A percentile compares a stretch with the other conserved stretches of the same genome.
phyloP scores from a whole-genome alignment of 2,329 filamentous ascomycete species.

The Pseudogymnoascus sp. region DNA sequence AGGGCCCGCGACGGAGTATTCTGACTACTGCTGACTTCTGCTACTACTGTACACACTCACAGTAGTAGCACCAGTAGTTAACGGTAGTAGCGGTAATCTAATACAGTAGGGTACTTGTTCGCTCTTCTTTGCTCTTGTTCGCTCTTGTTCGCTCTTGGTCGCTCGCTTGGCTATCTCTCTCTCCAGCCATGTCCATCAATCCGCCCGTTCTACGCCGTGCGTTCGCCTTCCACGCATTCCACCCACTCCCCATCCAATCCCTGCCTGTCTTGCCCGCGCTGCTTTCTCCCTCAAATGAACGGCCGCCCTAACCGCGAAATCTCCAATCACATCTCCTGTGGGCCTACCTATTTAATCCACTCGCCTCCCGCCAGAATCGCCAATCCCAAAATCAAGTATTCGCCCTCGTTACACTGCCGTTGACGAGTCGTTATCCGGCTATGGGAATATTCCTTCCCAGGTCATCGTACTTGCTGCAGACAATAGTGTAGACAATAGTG shows the following conservation, averaged over 20 bases:
- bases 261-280: background rate
- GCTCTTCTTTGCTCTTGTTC: background rate
- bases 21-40: background rate
- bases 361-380: background rate
- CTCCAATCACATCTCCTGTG: background rate
- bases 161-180: background rate
- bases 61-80: background rate
- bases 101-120: background rate
- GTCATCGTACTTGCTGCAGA: background rate
- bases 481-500: background rate
- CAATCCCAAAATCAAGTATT: constrained; percentile 7
- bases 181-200: background rate
- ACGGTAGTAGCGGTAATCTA: background rate
- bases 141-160: background rate
- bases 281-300: background rate
- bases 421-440: background rate
- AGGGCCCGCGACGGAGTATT: background rate
- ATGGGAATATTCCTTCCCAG: background rate
- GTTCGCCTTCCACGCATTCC: background rate
- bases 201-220: background rate
- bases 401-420: background rate
- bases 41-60: background rate
- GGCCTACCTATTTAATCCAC: constrained; percentile 6
- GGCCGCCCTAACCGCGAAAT: background rate
- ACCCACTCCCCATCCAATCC: background rate